Base-by-base conservation (phyloP, 73 alveolate genomes). In the Paramecium sexaurelia region DNA sequence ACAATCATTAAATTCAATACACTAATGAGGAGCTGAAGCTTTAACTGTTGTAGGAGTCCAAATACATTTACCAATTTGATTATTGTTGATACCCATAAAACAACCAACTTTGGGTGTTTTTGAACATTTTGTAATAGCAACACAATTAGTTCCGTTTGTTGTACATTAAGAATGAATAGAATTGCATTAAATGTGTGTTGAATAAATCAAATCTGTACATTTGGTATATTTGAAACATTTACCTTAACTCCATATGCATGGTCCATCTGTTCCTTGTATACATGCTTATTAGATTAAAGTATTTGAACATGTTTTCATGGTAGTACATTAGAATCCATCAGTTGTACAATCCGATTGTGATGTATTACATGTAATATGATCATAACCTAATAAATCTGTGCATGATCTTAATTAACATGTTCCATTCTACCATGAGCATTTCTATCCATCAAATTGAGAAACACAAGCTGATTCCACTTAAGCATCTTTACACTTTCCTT, bases 241-340 rank as follows among this genome's bases (percentile, higher is more conserved):
- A 1, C 11, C 73, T 26, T 61, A 7, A 61, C 43, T 61, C 90
- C 90, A 78, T 78, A 15, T 24, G 41, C 90, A 78, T 24, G 73
- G 68, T 41, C 90, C 90, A 78, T 78, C 90, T 24, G 55, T 29
- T 10, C 90, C 90, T 15, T 40, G 5, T 2, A 78, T 20, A 43
- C 90, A 78, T 78, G 69, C 35, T n/a, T 29, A 39, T 78, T 78
- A 1, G 0, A 24, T 78, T 6, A 35, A 10, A 78, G 39, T 24
- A 15, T 37, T 24, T 9, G 69, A 17, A 78, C 90, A 78, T 24
- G 39, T 40, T 40, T 20, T 39, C 43, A 78, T 41, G 7, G 13
- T 24, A 10, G 35, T 24, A 43, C 90, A 78, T 78, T 40, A 17
- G 24, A n/a, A 73, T 35, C 90, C 90, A 43, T 37, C 75, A 19